These are phyloP conservation scores for Solanum tarapatanum DNA, from an alignment of 257 asterid genomes.

Conservation along the genomic window DNA sequence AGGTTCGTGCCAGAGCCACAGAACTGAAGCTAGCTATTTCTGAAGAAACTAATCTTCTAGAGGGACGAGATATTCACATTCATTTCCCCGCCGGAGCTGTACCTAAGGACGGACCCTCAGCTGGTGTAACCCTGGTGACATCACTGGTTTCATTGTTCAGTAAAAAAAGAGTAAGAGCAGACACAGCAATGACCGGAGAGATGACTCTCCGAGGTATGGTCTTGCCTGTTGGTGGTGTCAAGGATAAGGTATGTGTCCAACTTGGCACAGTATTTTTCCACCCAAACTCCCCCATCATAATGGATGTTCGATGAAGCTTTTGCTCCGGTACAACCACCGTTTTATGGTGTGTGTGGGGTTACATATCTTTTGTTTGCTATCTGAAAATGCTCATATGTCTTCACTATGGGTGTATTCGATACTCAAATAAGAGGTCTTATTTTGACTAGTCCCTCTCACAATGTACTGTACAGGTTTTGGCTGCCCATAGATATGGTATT, in stretches of 20 bases:
- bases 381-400: not conserved
- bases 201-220: constrained; percentile 91
- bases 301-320: not conserved
- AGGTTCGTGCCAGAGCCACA: constrained; percentile 92
- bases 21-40: constrained; percentile 68
- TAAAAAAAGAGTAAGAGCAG: constrained; percentile 85
- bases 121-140: constrained; percentile 98
- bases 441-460: not conserved
- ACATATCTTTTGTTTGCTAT: not conserved
- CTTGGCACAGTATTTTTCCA: not conserved
- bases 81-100: constrained; percentile 99
- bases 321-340: not conserved
- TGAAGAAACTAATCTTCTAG: constrained; percentile 64
- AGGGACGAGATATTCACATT: constrained; percentile 86
- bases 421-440: not conserved
- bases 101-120: constrained; percentile 98
- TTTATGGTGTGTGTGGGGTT: not conserved
- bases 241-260: constrained; percentile 74
- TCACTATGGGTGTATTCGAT: not conserved
- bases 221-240: constrained; percentile 98
- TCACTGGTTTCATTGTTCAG: constrained; percentile 94
- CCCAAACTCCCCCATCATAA: not conserved
- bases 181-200: constrained; percentile 99
- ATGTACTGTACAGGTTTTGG: constrained; percentile 62
- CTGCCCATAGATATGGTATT: constrained; percentile 90